phyloP scores from a whole-genome alignment of 2,329 filamentous ascomycete genomes.

The Paraconiothyrium brasiliense region DNA sequence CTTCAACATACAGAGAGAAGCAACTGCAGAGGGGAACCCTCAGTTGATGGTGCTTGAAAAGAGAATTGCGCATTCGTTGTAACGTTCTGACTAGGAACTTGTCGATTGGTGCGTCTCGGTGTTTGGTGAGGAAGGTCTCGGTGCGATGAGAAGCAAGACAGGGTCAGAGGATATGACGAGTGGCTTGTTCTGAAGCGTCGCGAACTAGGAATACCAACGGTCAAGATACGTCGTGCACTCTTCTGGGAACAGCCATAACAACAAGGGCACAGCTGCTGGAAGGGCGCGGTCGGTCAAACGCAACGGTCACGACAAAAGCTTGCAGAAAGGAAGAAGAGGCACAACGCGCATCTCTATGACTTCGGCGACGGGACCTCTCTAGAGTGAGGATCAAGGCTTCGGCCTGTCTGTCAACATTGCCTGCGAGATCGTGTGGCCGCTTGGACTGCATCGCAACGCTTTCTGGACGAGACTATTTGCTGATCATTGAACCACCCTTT shows the following conservation, averaged over 20 bases:
- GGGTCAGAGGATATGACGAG: slow-evolving; percentile 18
- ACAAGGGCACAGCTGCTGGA: slow-evolving; percentile 20
- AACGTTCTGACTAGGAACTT: slow-evolving; percentile 38
- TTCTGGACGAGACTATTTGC: slow-evolving; percentile 22
- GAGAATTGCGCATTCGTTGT: slow-evolving; percentile 32
- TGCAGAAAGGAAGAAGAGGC: slow-evolving; percentile 16
- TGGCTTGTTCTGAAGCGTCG: slow-evolving; percentile 30
- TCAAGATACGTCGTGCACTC: slow-evolving; percentile 17
- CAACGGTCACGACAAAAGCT: slow-evolving; percentile 21
- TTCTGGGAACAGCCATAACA: slow-evolving; percentile 27
- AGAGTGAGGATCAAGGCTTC: slow-evolving; percentile 54
- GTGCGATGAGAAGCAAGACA: slow-evolving; percentile 19
- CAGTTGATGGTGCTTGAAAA: slow-evolving; percentile 27
- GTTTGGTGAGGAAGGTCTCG: slow-evolving; percentile 28
- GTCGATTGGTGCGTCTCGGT: slow-evolving; percentile 18
- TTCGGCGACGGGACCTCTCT: slow-evolving; percentile 47
- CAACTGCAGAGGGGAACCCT: slow-evolving; percentile 28
- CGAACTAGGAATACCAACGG: slow-evolving; percentile 22
- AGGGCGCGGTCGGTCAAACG: slow-evolving; percentile 25
- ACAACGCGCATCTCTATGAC: slow-evolving; percentile 22
- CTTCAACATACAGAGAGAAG: slow-evolving; percentile 78
- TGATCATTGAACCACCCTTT: slow-evolving; percentile 23
- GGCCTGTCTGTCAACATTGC: slow-evolving; percentile 46
- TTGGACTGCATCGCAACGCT: slow-evolving; percentile 18
- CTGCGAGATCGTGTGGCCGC: slow-evolving; percentile 25